These are phyloP conservation scores for Strigomonas galati DNA, from an alignment of 208 protist genomes.

Conservation along the genomic window DNA sequence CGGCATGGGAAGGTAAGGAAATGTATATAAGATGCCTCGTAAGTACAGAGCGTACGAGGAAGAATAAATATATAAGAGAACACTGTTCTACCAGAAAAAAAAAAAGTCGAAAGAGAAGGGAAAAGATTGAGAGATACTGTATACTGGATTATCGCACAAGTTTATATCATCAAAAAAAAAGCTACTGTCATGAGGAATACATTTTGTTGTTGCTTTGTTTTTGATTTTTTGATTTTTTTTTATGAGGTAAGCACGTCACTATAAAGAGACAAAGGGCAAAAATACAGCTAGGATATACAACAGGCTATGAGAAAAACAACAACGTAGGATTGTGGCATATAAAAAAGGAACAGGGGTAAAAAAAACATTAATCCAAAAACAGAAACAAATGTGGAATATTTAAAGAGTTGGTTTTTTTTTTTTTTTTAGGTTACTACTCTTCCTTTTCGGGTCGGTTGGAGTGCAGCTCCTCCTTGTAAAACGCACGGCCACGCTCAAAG, in stretches of 20 bases:
- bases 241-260: not conserved
- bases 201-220: not conserved
- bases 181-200: too few relatives aligned
- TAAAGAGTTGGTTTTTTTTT: constrained; percentile 17
- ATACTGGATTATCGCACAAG: not conserved
- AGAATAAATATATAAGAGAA: too few relatives aligned
- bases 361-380: not conserved
- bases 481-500: constrained; percentile 9
- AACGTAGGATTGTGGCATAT: not conserved
- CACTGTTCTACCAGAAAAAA: not conserved
- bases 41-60: too few relatives aligned
- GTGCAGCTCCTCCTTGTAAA: constrained; percentile 8
- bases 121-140: not conserved
- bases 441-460: not conserved
- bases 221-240: not conserved
- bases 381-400: not conserved
- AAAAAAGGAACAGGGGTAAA: constrained; percentile 1
- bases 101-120: too few relatives aligned
- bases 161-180: not conserved
- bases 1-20: not conserved
- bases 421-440: constrained; percentile 9
- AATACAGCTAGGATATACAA: not conserved
- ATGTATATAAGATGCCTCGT: not conserved
- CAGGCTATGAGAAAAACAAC: not conserved
- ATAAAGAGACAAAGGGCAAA: not conserved